Evolutionary conservation across 202 grass and related monocot genomes (phyloP).

Genomic region (Saccharum hybrid): DNA sequence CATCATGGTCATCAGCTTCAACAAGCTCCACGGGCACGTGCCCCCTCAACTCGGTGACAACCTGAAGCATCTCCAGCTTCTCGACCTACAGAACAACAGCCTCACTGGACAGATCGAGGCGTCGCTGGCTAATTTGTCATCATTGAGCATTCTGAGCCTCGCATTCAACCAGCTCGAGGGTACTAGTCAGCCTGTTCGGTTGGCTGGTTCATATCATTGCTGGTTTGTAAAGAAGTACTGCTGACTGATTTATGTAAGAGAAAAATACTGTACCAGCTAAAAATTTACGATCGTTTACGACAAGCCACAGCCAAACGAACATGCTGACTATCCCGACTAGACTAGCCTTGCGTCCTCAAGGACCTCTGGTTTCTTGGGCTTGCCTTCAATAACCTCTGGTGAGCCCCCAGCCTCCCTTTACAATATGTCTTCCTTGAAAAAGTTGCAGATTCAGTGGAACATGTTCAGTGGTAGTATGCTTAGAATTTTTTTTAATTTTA

Average conservation of each 20-base stretch:
- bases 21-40: background rate
- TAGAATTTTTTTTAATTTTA: no score
- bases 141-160: fast-evolving
- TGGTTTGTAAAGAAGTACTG: no score
- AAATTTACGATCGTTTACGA: no score
- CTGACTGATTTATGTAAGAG: no score
- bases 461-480: slow-evolving; percentile 9
- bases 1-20: fast-evolving
- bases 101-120: background rate
- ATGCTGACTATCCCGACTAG: slow-evolving; percentile 32
- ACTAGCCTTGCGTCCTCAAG: slow-evolving; percentile 33
- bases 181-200: no score
- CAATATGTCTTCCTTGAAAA: slow-evolving; percentile 19
- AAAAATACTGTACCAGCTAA: no score
- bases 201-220: no score
- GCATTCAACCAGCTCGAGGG: slow-evolving; percentile 8
- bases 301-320: no score
- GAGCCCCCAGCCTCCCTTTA: slow-evolving; percentile 28
- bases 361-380: background rate
- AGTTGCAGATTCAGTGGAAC: background rate
- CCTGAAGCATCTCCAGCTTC: fast-evolving
- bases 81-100: background rate
- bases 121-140: background rate
- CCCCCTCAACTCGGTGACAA: background rate
- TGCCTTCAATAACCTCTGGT: background rate